These are phyloP conservation scores for Ceratocystis colombiana DNA, from an alignment of 2,329 filamentous ascomycete species.

Conservation along the genomic window DNA sequence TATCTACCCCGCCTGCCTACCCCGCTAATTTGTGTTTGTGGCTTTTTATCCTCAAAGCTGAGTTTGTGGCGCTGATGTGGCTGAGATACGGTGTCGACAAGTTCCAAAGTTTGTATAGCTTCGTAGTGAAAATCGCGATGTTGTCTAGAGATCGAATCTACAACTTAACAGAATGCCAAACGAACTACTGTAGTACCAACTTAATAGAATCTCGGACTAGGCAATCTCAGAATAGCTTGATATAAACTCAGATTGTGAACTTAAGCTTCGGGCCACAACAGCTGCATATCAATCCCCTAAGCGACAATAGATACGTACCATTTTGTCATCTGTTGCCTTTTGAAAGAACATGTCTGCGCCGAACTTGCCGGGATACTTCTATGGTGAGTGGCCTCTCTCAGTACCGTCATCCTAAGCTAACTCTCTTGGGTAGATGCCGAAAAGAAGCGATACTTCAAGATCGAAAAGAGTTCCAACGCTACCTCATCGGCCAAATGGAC, in stretches of 20 bases:
- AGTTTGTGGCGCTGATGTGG: neutral
- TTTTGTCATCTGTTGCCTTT: neutral
- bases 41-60: no score
- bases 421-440: constrained; percentile 37
- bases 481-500: constrained; percentile 45
- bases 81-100: neutral
- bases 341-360: constrained; percentile 4
- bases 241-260: neutral
- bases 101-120: neutral
- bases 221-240: neutral
- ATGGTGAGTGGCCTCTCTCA: constrained; percentile 10
- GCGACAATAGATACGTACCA: neutral
- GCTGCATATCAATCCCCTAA: neutral
- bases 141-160: neutral
- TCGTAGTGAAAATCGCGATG: neutral
- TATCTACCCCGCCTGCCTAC: neutral
- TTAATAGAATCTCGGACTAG: neutral
- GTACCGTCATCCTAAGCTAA: neutral
- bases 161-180: neutral
- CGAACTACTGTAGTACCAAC: neutral
- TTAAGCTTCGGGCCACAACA: neutral
- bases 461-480: constrained; percentile 48
- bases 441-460: constrained; percentile 58
- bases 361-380: constrained; percentile 16
- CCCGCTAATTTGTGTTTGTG: no score